These are phyloP conservation scores for Coniochaeta hoffmannii DNA, from an alignment of 2,329 filamentous ascomycete genomes.

Conservation along the genomic window DNA sequence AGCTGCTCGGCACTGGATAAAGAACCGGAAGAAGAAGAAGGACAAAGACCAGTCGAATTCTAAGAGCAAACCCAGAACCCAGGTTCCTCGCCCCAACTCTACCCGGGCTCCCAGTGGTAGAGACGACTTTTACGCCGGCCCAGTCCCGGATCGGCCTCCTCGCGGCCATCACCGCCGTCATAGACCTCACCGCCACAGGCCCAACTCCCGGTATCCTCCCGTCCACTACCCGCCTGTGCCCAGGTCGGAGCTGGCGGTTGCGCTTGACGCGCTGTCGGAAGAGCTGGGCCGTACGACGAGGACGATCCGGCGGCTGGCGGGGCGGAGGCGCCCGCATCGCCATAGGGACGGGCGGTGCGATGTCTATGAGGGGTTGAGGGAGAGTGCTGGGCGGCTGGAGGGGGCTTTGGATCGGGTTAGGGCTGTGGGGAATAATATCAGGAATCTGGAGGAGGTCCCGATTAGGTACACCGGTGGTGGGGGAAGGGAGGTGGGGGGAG, in stretches of 20 bases:
- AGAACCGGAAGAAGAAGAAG: neutral
- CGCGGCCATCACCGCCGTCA: neutral
- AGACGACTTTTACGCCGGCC: neutral
- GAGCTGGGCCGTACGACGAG: neutral
- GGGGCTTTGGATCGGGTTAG: neutral
- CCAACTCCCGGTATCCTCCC: too few relatives aligned
- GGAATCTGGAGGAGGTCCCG: neutral
- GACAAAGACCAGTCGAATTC: neutral
- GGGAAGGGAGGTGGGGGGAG: neutral
- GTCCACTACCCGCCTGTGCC: neutral
- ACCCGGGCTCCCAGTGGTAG: neutral
- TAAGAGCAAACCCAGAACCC: neutral
- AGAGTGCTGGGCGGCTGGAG: neutral
- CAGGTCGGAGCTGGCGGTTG: neutral
- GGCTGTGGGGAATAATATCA: neutral
- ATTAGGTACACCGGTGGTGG: neutral
- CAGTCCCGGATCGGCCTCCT: neutral
- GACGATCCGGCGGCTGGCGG: neutral
- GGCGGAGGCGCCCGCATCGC: neutral
- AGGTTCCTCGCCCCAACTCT: too few relatives aligned
- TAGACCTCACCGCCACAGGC: neutral
- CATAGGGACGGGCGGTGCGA: slow-evolving; percentile 1
- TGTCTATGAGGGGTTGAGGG: neutral
- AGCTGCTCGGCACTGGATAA: neutral
- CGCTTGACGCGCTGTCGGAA: neutral